Evolutionary conservation across 2,329 filamentous ascomycete genomes (phyloP).

Genomic region (Paramyrothecium sp.): DNA sequence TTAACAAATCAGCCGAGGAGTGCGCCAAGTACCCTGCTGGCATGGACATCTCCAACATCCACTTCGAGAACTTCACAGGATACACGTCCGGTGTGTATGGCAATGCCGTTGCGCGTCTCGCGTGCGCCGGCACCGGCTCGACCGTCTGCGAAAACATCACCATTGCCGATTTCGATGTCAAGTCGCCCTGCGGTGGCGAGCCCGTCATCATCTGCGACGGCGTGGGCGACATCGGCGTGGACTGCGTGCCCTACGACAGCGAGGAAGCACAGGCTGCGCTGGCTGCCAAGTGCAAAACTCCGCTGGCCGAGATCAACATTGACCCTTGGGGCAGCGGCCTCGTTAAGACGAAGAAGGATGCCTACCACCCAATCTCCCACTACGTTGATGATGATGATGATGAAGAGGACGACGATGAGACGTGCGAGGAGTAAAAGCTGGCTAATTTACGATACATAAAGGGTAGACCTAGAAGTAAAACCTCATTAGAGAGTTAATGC

Average conservation of each 20-base stretch:
- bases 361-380: neutral
- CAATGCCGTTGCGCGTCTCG: constrained; percentile 51
- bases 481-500: too few species aligned
- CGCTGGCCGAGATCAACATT: neutral
- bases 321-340: neutral
- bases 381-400: neutral
- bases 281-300: neutral
- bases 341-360: neutral
- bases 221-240: neutral
- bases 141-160: constrained; percentile 56
- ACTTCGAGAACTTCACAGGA: constrained; percentile 58
- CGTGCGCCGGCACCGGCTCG: constrained; percentile 49
- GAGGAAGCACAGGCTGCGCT: neutral
- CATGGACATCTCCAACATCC: constrained; percentile 58
- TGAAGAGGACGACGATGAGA: too few species aligned
- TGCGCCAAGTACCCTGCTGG: constrained; percentile 53
- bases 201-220: neutral
- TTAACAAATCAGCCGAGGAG: constrained; percentile 47
- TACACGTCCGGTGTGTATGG: constrained; percentile 56
- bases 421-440: too few species aligned
- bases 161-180: constrained; percentile 52
- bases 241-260: neutral
- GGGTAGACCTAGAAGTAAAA: too few species aligned
- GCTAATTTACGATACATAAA: too few species aligned
- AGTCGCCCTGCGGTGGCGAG: neutral